A percentile compares a stretch with the other conserved stretches of the same genome.
Evolutionary conservation across 2,329 filamentous ascomycete genomes (phyloP).

Genomic region (Ceratocystis colombiana): DNA sequence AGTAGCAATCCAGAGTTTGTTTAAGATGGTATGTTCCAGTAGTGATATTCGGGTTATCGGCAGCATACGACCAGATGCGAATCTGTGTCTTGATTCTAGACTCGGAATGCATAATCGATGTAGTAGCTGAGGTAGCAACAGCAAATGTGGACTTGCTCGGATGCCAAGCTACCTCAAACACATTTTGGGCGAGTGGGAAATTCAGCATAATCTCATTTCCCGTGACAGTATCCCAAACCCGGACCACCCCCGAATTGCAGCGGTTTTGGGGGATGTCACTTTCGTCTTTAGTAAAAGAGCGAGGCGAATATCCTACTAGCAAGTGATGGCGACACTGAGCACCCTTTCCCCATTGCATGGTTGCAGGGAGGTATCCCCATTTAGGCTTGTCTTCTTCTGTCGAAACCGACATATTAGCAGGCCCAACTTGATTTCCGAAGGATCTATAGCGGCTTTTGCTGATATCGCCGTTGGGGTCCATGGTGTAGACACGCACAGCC

Average conservation of each 20-base stretch:
- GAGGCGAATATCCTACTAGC: constrained; percentile 53
- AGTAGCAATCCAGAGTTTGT: constrained; percentile 49
- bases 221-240: constrained; percentile 46
- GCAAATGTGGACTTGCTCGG: constrained; percentile 45
- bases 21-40: constrained; percentile 34
- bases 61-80: constrained; percentile 34
- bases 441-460: constrained; percentile 33
- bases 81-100: constrained; percentile 45
- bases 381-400: constrained; percentile 29
- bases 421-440: constrained; percentile 28
- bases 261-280: constrained; percentile 50
- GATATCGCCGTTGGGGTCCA: constrained; percentile 34
- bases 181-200: constrained; percentile 47
- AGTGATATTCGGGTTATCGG: not conserved
- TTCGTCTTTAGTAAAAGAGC: constrained; percentile 44
- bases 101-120: constrained; percentile 36
- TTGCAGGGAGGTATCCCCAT: constrained; percentile 55
- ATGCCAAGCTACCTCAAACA: constrained; percentile 57
- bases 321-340: constrained; percentile 41
- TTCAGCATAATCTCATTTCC: constrained; percentile 40
- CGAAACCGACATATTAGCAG: constrained; percentile 2
- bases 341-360: constrained; percentile 51
- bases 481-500: constrained; percentile 48
- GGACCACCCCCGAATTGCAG: constrained; percentile 48
- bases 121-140: constrained; percentile 46